Evolutionary conservation across 768 basidiomycete genomes (phyloP), one percentile per base, ranked within the genome.

Genomic region (Tylopilus cervinicoccineus): DNA sequence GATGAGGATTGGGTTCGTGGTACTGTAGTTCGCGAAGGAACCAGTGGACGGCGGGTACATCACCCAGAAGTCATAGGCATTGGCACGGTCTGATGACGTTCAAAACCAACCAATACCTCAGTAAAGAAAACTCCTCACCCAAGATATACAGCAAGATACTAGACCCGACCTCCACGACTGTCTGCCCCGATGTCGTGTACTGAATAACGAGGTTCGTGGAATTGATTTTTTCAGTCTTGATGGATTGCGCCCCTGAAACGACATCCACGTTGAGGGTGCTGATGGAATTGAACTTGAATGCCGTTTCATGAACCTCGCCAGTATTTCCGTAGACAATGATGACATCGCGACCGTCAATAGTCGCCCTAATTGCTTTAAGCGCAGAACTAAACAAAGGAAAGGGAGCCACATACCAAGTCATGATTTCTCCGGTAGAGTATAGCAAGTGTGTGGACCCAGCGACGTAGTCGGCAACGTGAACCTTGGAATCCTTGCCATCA

Each of bases 401-500:
- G 27, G 17, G 6, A 41, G 20, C 19, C 5, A 42, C 56, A 39
- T 52, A 72, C 77, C 77, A 78, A 8, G 76, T 76, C 56, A 77
- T 58, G 19, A 78, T 71, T 57, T 79, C 77, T 6, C 64, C 75
- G 13, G 75, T 74, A 5, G 77, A 77, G 47, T 77, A 78, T 2
- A 77, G 53, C 34, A 78, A 39, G 23, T 66, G 69, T 6, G 65
- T 73, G 7, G 66, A 67, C 13, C 77, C 77, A 34, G 76, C 76
- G 19, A 49, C 47, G 48, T 78, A 78, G 51, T 78, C 76, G 2
- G 76, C 74, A 12, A 79, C 70, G 47, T 77, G 72, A 29, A 78
- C 66, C 57, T 79, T 79, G 0, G 77, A 77, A 52, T 78, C 76
- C 59, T 72, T 76, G n/a, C 77, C 77, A 47, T 69, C 67, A n/a